Conservation (phyloP, 208 protist species). For the Porcisia hertigi region DNA sequence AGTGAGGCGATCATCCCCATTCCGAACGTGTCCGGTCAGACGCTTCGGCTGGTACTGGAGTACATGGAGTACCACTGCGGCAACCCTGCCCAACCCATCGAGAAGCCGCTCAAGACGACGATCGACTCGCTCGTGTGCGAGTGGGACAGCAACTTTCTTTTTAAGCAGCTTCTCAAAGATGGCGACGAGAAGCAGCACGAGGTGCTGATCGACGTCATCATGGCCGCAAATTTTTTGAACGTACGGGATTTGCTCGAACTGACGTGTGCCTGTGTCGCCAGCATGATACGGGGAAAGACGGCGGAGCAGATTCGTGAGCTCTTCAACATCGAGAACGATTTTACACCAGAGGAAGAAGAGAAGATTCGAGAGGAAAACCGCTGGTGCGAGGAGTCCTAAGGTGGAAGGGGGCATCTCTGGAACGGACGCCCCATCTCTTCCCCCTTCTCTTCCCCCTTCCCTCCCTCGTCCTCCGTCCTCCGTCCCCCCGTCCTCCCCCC, state of each 20-base stretch:
- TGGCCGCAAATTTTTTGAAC: conserved; percentile 95
- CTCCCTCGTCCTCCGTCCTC: not conserved
- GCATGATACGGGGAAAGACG: conserved; percentile 94
- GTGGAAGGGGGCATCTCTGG: not conserved
- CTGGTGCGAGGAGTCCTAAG: conserved; percentile 85
- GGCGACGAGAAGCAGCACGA: conserved; percentile 84
- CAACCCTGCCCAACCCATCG: conserved; percentile 78
- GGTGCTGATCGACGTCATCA: conserved; percentile 93
- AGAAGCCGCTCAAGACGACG: conserved; percentile 86
- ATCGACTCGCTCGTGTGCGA: conserved; percentile 86
- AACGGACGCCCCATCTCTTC: no score
- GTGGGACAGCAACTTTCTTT: conserved; percentile 90
- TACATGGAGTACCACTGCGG: conserved; percentile 94
- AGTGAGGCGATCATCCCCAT: conserved; percentile 89
- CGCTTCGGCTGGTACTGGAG: conserved; percentile 90
- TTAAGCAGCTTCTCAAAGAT: conserved; percentile 80
- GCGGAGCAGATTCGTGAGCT: conserved; percentile 93
- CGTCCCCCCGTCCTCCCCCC: not conserved
- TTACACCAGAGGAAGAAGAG: conserved; percentile 94
- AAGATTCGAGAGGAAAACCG: conserved; percentile 89
- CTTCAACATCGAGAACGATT: conserved; percentile 97
- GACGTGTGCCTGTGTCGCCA: conserved; percentile 93
- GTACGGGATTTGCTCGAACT: conserved; percentile 94
- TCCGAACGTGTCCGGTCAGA: conserved; percentile 90
- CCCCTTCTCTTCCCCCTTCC: not conserved